These are phyloP conservation scores for Alternaria infectoria DNA, from an alignment of 2,329 filamentous ascomycete genomes.

Conservation along the genomic window DNA sequence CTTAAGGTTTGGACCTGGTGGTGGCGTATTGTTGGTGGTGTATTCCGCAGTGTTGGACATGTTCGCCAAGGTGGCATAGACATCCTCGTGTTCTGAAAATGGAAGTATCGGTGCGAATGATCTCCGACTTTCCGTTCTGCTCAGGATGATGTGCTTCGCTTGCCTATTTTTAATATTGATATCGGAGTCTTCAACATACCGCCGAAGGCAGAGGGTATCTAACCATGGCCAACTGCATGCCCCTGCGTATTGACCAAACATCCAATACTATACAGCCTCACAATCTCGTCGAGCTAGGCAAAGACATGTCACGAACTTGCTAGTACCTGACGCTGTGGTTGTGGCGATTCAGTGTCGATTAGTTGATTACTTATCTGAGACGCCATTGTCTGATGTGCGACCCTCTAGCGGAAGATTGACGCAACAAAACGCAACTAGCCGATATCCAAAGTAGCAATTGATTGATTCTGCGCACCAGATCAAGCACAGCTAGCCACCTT, in stretches of 20 bases:
- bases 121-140: not conserved
- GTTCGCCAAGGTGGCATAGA: constrained; percentile 22
- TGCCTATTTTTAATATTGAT: not conserved
- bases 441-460: constrained; percentile 12
- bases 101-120: not conserved
- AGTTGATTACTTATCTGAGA: not conserved
- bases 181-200: not conserved
- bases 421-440: not conserved
- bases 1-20: constrained; percentile 38
- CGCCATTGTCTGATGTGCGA: constrained; percentile 1
- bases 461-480: constrained; percentile 6
- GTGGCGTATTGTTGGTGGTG: constrained; percentile 38
- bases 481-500: not conserved
- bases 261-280: not conserved
- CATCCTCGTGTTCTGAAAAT: not conserved
- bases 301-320: not conserved
- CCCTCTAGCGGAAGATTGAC: not conserved
- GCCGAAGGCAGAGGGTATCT: not conserved
- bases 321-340: not conserved
- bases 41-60: constrained; percentile 36
- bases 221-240: not conserved
- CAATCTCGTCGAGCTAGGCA: not conserved
- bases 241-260: not conserved
- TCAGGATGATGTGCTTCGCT: not conserved
- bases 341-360: not conserved